These are phyloP conservation scores for Gynochthodes officinalis DNA, from an alignment of 257 asterid genomes.

Conservation along the genomic window DNA sequence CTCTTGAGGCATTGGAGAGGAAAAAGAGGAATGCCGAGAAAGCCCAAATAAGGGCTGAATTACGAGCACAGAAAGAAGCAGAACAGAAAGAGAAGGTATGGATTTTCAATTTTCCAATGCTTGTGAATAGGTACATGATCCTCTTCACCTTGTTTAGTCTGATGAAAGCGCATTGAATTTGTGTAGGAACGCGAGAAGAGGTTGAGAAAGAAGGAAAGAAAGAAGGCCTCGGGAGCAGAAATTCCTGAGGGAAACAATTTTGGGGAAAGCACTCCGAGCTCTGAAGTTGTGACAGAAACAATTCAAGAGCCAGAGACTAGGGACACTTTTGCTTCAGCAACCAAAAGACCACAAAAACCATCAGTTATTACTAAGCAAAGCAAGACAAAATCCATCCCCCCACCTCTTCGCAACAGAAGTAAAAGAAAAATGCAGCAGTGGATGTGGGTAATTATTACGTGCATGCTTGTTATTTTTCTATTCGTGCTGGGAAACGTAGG, in stretches of 20 bases:
- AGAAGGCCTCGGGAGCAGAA: constrained; percentile 48
- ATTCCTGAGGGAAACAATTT: constrained; percentile 30
- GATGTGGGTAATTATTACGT: constrained; percentile 57
- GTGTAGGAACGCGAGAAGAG: constrained; percentile 88
- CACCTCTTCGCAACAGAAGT: constrained; percentile 75
- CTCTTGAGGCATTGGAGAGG: constrained; percentile 87
- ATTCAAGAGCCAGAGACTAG: constrained; percentile 43
- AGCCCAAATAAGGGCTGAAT: constrained; percentile 65
- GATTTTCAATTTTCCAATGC: background rate
- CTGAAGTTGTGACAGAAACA: constrained; percentile 39
- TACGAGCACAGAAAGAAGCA: constrained; percentile 80
- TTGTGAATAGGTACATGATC: background rate
- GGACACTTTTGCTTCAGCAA: constrained; percentile 26
- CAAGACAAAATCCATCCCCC: constrained; percentile 68
- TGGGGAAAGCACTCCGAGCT: constrained; percentile 38
- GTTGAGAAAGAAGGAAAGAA: constrained; percentile 79
- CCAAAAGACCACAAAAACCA: constrained; percentile 44
- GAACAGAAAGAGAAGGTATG: constrained; percentile 85
- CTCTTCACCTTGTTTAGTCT: background rate
- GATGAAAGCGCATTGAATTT: constrained; percentile 12
- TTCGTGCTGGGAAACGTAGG: constrained; percentile 82
- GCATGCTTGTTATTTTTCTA: constrained; percentile 42
- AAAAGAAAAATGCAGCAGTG: constrained; percentile 79
- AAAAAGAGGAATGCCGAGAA: constrained; percentile 78
- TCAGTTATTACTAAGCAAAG: constrained; percentile 45